Evolutionary conservation across 495 filamentous ascomycete genomes (phyloP).

Genomic region (Aspergillus hancockii): DNA sequence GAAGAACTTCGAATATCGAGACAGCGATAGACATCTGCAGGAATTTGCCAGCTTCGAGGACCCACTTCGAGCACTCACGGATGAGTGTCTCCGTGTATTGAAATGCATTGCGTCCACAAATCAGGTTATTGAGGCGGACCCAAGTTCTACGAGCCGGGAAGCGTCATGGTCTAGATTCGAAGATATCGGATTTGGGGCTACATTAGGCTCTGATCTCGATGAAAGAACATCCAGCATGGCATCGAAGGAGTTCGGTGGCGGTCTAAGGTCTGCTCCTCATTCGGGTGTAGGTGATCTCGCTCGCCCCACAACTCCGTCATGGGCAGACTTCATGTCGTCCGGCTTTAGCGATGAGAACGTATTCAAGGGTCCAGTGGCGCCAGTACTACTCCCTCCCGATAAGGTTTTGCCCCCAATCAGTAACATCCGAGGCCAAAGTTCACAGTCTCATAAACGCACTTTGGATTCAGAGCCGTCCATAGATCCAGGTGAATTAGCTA

Average conservation of each 20-base stretch:
- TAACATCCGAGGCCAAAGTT: constrained; percentile 71
- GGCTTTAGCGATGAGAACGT: constrained; percentile 79
- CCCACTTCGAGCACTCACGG: constrained; percentile 81
- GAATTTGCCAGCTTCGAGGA: constrained; percentile 88
- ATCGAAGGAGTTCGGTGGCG: constrained; percentile 24
- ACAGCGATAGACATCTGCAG: constrained; percentile 79
- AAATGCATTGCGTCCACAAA: constrained; percentile 86
- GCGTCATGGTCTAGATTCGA: constrained; percentile 96
- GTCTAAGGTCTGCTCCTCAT: constrained; percentile 60
- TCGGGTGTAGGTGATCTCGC: constrained; percentile 64
- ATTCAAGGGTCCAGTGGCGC: constrained; percentile 48
- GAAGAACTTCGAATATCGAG: constrained; percentile 92
- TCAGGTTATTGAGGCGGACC: constrained; percentile 70
- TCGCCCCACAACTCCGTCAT: constrained; percentile 92
- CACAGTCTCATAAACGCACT: constrained; percentile 78
- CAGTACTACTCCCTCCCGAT: constrained; percentile 81
- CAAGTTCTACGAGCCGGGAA: constrained; percentile 71
- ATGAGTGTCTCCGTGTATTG: constrained; percentile 90
- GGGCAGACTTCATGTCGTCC: constrained; percentile 94
- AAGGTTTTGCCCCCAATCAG: constrained; percentile 85
- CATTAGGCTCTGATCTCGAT: constrained; percentile 68
- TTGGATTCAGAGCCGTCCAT: constrained; percentile 64
- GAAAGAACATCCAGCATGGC: constrained; percentile 45
- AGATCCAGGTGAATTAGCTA: constrained; percentile 92
- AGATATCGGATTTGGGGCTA: constrained; percentile 84